Evolutionary conservation across 345 rosid genomes (phyloP), one percentile per base, ranked within the genome.

Genomic region (Gossypium mustelinum): DNA sequence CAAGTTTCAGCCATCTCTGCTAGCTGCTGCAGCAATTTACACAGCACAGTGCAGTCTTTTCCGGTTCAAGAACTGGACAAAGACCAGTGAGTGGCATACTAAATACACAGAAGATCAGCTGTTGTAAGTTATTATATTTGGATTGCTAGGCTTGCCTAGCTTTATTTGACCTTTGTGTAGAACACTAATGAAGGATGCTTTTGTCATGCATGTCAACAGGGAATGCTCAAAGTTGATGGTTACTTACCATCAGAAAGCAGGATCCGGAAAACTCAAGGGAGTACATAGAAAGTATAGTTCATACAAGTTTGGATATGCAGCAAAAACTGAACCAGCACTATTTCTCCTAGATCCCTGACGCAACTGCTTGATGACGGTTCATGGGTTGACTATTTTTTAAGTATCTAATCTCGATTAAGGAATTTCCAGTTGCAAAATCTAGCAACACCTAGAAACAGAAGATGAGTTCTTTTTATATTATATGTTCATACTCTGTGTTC

Each of bases 1-100:
- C 62, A 82, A 82, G 75, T 92, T 82, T 59, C 82, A 70, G 75
- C 90, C 92, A 10, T 88, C 97, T 24, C 71, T 82, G 47, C 61
- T 92, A 65, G 90, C 92, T 64, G 90, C 92, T 10, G 89, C 92
- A 22, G 95, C 93, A 41, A 82, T 92, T 68, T 92, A 85, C 68
- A 87, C 90, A 2, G 89, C 95, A n/a, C 90, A 84, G 48, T 74
- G 84, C 70, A 81, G 85, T 10, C 45, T 88, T 68, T 48, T 9
- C 34, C 56, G 41, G 39, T 13, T 13, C 20, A 68, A 48, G 17
- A 47, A 14, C 10, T 68, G 72, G 72, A 68, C 39, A 2, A 47
- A 18, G 57, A 68, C 41, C 55, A 45, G 72, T 9, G 56, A 47
- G 20, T 47, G 41, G 56, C 72, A 68, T 22, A 47, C 41, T 20